A percentile compares a stretch with the other conserved stretches of the same genome.
Evolutionary conservation across 371 early-diverging fungal genomes (phyloP).

Genomic region (Saksenaea vasiformis): DNA sequence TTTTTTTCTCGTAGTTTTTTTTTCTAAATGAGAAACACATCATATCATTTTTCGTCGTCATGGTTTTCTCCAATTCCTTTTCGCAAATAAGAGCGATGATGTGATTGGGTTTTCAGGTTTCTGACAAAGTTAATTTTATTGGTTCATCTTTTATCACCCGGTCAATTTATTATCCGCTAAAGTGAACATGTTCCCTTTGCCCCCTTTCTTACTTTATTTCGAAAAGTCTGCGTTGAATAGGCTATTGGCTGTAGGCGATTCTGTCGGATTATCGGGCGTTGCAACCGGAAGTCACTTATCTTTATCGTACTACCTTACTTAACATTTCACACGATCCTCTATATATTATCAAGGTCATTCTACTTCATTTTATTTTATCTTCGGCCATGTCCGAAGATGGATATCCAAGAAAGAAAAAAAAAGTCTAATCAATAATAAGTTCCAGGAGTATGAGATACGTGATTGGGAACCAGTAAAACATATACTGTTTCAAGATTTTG

Average conservation of each 20-base stretch:
- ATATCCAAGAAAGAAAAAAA: background rate
- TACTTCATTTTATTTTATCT: background rate
- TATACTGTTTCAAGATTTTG: background rate
- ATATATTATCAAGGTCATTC: background rate
- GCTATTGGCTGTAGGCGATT: background rate
- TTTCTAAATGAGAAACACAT: background rate
- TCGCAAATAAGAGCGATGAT: background rate
- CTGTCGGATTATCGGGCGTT: slow-evolving; percentile 4
- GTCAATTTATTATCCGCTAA: slow-evolving; percentile 3
- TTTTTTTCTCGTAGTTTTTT: background rate
- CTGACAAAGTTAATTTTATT: background rate
- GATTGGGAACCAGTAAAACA: background rate
- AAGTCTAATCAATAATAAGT: background rate
- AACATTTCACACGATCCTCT: background rate
- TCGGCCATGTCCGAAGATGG: background rate
- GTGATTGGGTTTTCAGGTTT: slow-evolving; percentile 1
- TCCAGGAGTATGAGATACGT: background rate
- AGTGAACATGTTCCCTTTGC: background rate
- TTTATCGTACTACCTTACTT: background rate
- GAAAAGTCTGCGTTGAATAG: background rate
- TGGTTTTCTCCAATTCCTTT: background rate
- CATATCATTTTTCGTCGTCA: background rate
- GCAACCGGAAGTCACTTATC: slow-evolving; percentile 3
- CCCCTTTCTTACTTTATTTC: background rate
- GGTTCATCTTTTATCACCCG: background rate